A percentile compares a stretch with the other conserved stretches of the same genome.
phyloP scores from a whole-genome alignment of 306 rosid species.

The Corylus heterophylla region DNA sequence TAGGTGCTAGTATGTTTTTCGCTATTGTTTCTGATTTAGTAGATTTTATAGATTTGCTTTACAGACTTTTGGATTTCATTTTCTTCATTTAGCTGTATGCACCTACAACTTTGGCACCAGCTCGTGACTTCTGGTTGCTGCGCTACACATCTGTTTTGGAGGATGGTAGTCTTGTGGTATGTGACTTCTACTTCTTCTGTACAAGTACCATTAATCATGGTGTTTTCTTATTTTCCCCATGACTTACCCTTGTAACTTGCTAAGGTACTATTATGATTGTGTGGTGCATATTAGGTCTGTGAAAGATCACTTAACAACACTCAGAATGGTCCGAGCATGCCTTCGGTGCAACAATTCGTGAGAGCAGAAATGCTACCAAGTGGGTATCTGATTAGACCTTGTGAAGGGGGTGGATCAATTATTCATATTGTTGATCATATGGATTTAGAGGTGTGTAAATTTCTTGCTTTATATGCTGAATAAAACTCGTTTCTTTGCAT shows the following conservation, averaged over 20 bases:
- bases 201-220: neutral
- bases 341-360: conserved; percentile 83
- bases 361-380: conserved; percentile 94
- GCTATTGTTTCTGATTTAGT: neutral
- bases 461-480: neutral
- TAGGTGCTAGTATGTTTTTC: conserved; percentile 24
- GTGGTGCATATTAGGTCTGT: conserved; percentile 59
- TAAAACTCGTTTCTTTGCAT: conserved; percentile 18
- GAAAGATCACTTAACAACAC: conserved; percentile 98
- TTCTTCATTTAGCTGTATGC: conserved; percentile 71
- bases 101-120: conserved; percentile 97
- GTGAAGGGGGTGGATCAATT: conserved; percentile 98
- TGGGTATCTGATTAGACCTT: conserved; percentile 91
- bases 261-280: conserved; percentile 21
- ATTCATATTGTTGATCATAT: conserved; percentile 93
- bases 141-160: conserved; percentile 94
- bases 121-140: conserved; percentile 98
- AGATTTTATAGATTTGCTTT: conserved; percentile 2
- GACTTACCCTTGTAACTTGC: neutral
- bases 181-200: conserved; percentile 20
- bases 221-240: neutral
- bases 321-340: conserved; percentile 96
- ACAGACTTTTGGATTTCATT: conserved; percentile 14
- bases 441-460: conserved; percentile 71
- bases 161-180: conserved; percentile 98